Evolutionary conservation across 2,329 filamentous ascomycete species (phyloP), one percentile per base, ranked within the genome.

Genomic region (Herpomyces periplanetae): DNA sequence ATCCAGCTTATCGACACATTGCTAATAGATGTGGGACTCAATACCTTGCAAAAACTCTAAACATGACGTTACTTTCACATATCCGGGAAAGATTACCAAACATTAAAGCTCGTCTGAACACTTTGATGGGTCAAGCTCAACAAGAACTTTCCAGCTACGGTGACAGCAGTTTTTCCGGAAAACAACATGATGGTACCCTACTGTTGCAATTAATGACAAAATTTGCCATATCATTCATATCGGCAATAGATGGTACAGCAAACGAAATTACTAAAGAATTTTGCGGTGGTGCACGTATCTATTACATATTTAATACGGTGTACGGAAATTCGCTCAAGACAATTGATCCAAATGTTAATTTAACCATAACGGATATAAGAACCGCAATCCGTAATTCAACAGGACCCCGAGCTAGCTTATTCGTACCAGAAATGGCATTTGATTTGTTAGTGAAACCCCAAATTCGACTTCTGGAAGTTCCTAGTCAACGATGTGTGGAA

Each of bases 271-370:
- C 80, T 14, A 91, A 96, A 41, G 80, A 91, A 41, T 55, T 91
- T 5, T 87, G 73, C 31, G 73, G 73, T 33, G 73, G 73, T 34
- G 73, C 73, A 17, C 57, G 75, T 23, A 88, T 91, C 33, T 91
- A 91, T 44, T 88, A 91, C 42, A 88, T 91, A 29, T 91, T 88
- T 50, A 91, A 91, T 43, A 87, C 73, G 3, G 75, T 91, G 16
- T 96, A 91, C 38, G 80, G 80, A 23, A 88, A 75, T 39, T 84
- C 75, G 9, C 47, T 96, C 19, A 80, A 96, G 37, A 65, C 71
- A 10, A 87, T 96, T 28, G 75, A 96, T 30, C 80, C 80, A 3
- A 96, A 75, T 2, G 68, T 63, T 18, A 96, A 96, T 33, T 58
- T 96, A 24, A 80, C 80, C 4, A 66, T 75, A 7, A 55, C 75